These are phyloP conservation scores for Fusarium zealandicum DNA, from an alignment of 2,329 filamentous ascomycete genomes.

Conservation along the genomic window DNA sequence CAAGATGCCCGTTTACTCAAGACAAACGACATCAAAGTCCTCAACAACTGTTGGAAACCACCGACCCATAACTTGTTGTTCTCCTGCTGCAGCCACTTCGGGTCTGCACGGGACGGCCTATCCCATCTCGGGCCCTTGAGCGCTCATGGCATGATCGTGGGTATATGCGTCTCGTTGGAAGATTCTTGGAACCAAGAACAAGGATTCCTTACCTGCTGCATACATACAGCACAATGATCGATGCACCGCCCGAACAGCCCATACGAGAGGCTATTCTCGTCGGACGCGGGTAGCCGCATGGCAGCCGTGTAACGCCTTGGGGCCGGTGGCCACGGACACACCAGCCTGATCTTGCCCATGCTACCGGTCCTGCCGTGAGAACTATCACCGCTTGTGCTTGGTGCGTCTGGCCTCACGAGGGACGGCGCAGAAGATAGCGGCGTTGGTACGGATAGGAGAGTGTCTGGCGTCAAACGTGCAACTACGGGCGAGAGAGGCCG, in stretches of 20 bases:
- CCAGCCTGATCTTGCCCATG: conserved; percentile 39
- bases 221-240: neutral
- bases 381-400: conserved; percentile 30
- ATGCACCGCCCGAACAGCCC: conserved; percentile 12
- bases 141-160: neutral
- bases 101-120: conserved; percentile 3
- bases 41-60: too few species aligned
- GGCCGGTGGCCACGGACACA: conserved; percentile 26
- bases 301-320: conserved; percentile 39
- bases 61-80: neutral
- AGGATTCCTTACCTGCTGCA: neutral
- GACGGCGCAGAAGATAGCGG: neutral
- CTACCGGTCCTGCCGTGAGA: conserved; percentile 34
- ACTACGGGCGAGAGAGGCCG: conserved; percentile 4
- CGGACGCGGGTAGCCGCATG: conserved; percentile 45
- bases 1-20: neutral
- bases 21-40: neutral
- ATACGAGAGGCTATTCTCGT: conserved; percentile 51
- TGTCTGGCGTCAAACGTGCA: neutral
- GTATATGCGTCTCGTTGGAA: conserved; percentile 3
- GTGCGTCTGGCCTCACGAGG: conserved; percentile 7
- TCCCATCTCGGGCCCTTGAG: neutral
- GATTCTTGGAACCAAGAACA: neutral
- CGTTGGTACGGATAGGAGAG: neutral
- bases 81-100: conserved; percentile 1